Conservation (phyloP, 441 rosid genomes). For the Adansonia rubrostipa region DNA sequence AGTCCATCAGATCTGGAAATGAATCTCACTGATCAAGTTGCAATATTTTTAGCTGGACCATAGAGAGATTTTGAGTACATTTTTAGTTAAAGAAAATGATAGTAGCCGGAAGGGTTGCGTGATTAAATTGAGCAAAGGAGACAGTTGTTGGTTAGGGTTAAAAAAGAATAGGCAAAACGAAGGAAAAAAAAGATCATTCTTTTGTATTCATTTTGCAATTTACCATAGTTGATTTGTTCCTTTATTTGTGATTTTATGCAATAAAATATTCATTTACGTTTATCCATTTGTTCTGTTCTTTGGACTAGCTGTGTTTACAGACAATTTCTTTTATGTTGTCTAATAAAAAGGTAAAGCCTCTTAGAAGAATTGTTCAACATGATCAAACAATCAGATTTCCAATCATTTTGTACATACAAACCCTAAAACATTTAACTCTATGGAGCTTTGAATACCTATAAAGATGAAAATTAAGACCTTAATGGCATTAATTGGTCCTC, state of each 20-base stretch:
- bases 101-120: constrained; percentile 36
- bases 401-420: too few relatives aligned
- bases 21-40: constrained; percentile 45
- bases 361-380: not conserved
- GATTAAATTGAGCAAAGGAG: constrained; percentile 41
- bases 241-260: constrained; percentile 35
- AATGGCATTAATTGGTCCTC: too few relatives aligned
- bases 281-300: not conserved
- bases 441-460: too few relatives aligned
- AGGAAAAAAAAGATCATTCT: constrained; percentile 44
- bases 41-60: constrained; percentile 24
- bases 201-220: constrained; percentile 49
- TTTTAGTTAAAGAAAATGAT: constrained; percentile 25
- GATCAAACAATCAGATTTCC: not conserved
- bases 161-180: constrained; percentile 15
- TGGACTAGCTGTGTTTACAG: not conserved
- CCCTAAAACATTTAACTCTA: too few relatives aligned
- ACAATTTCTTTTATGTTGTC: not conserved
- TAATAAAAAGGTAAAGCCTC: not conserved
- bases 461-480: too few relatives aligned
- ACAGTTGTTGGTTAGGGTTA: constrained; percentile 29
- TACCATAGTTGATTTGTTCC: constrained; percentile 37
- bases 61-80: constrained; percentile 17
- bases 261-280: constrained; percentile 44
- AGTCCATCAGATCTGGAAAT: constrained; percentile 73